These are phyloP conservation scores for Neopestalotiopsis clavispora DNA, from an alignment of 2,329 filamentous ascomycete species.

Conservation along the genomic window DNA sequence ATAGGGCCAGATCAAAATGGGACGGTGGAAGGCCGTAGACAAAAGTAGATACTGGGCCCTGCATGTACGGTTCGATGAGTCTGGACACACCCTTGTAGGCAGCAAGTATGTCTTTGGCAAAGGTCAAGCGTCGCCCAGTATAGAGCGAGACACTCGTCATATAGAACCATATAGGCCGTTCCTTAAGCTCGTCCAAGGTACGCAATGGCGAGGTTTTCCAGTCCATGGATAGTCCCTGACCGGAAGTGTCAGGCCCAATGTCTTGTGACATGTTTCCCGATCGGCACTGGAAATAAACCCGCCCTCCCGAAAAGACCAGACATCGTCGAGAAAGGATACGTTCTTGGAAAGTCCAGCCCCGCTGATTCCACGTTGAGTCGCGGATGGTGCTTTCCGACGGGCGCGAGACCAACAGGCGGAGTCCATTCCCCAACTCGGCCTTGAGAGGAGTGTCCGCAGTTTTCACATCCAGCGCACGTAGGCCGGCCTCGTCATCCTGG, in stretches of 20 bases:
- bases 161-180: slow-evolving; percentile 15
- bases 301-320: slow-evolving; percentile 13
- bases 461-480: neutral
- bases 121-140: neutral
- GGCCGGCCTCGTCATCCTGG: neutral
- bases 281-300: slow-evolving; percentile 17
- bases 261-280: neutral
- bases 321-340: slow-evolving; percentile 8
- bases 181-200: neutral
- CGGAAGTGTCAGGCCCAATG: neutral
- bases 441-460: neutral
- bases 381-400: neutral
- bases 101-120: neutral
- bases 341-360: slow-evolving; percentile 17
- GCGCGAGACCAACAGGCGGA: neutral
- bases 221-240: neutral
- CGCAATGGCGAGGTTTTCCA: slow-evolving; percentile 12
- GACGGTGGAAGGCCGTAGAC: neutral
- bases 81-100: neutral
- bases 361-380: neutral
- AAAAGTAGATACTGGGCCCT: neutral
- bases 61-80: neutral
- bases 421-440: neutral
- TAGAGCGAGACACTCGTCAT: slow-evolving; percentile 15
- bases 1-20: neutral